Evolutionary conservation across 2,329 filamentous ascomycete genomes (phyloP), one percentile per base, ranked within the genome.

Genomic region (Pezicula radicicola): DNA sequence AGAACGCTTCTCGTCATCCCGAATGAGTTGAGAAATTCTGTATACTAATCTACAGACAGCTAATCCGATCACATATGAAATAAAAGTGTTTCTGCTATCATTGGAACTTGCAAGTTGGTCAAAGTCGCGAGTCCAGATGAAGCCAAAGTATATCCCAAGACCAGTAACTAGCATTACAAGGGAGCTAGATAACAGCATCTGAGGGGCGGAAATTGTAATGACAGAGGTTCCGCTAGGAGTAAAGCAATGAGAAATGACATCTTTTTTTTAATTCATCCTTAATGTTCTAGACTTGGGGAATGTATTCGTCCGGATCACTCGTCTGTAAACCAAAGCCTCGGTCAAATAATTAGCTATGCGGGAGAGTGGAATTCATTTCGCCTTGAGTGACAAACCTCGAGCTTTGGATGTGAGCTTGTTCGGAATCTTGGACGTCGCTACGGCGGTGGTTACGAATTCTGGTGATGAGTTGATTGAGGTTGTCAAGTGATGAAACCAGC

Each of bases 131-230:
- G 41, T 53, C 51, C 42, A 53, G 41, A 47, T 16, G 30, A 47
- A 47, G 2, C 51, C 51, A 33, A 53, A 41, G 27, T 53, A 50
- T 4, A 50, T 42, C 12, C 41, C 47, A 27, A 53, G 41, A 6
- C 10, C 51, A 47, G 49, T 13, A 6, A 53, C 18, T 4, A 53
- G 37, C 7, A 30, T 19, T 8, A 39, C 3, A 13, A 53, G 36
- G 1, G 51, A 53, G 5, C 30, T 37, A 4, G 37, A 49, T 8
- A 49, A 46, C 13, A 53, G 27, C 6, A 45, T 36, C 41, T 25
- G 41, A 13, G 6, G 6, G 3, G 41, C 6, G 13, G 41, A 43
- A 6, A 43, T 43, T 15, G 9, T 43, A 12, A 43, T 18, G 41
- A 43, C 41, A 21, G 41, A 43, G 4, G 41, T 19, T 19, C 2